Percentiles rank a stretch among this genome's conserved stretches.
phyloP scores from a whole-genome alignment of 2,329 filamentous ascomycete genomes.

The Pseudodiploospora longispora region DNA sequence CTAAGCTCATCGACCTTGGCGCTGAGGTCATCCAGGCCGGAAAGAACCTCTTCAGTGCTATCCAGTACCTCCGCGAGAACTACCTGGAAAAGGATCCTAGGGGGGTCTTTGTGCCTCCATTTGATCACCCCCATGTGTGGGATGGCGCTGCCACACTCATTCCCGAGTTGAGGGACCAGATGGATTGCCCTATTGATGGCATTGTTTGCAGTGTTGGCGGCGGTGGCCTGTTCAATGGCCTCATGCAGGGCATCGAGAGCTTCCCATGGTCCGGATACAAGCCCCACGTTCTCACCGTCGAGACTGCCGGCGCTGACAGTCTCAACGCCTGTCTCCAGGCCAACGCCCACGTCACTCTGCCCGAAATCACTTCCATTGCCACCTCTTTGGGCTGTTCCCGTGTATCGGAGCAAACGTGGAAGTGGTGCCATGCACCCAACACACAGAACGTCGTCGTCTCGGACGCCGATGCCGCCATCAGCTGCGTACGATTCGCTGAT shows the following conservation, averaged over 20 bases:
- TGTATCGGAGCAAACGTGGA: slow-evolving; percentile 61
- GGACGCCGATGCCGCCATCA: slow-evolving; percentile 66
- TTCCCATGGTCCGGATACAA: slow-evolving; percentile 23
- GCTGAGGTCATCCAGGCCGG: slow-evolving; percentile 62
- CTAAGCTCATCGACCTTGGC: slow-evolving; percentile 61
- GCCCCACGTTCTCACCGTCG: slow-evolving; percentile 59
- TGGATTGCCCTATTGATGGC: slow-evolving; percentile 48
- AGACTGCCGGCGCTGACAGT: slow-evolving; percentile 67
- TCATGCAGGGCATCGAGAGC: slow-evolving; percentile 60
- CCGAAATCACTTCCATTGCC: slow-evolving; percentile 67
- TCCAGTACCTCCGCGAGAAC: slow-evolving; percentile 53
- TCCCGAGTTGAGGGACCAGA: slow-evolving; percentile 36
- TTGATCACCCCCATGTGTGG: slow-evolving; percentile 63
- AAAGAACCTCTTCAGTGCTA: slow-evolving; percentile 60
- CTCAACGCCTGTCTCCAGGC: slow-evolving; percentile 54
- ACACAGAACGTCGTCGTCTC: slow-evolving; percentile 28
- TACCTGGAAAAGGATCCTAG: slow-evolving; percentile 43
- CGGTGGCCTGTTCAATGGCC: slow-evolving; percentile 69
- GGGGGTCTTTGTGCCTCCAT: slow-evolving; percentile 61
- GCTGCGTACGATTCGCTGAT: slow-evolving; percentile 68
- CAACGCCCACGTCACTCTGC: slow-evolving; percentile 52
- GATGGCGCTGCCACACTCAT: slow-evolving; percentile 54
- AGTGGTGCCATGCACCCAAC: slow-evolving; percentile 45
- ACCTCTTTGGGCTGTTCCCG: slow-evolving; percentile 64
- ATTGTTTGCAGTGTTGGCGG: slow-evolving; percentile 75